Evolutionary conservation across 192 early-diverging fungal species (phyloP).

Genomic region (Ramicandelaber brevisporus): DNA sequence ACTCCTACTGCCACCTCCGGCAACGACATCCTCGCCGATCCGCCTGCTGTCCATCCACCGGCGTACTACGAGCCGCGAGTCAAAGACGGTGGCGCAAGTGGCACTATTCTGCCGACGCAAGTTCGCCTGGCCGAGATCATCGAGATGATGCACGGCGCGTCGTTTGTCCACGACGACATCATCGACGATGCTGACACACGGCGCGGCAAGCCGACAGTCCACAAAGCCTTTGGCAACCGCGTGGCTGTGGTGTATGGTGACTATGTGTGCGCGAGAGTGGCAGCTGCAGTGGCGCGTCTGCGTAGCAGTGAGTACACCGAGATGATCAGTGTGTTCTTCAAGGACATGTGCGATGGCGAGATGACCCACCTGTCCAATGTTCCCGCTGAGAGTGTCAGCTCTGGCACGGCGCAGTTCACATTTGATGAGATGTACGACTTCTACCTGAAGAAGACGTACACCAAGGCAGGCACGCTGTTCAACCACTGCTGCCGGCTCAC

Average conservation of each 20-base stretch:
- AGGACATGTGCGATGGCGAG: slow-evolving; percentile 87
- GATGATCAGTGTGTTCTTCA: slow-evolving; percentile 72
- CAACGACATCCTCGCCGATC: no score
- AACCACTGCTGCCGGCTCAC: slow-evolving; percentile 74
- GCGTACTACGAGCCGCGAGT: slow-evolving; percentile 13
- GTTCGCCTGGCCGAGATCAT: slow-evolving; percentile 85
- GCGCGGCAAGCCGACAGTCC: slow-evolving; percentile 46
- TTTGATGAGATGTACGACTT: slow-evolving; percentile 45
- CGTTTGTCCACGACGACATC: slow-evolving; percentile 85
- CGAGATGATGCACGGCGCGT: slow-evolving; percentile 95
- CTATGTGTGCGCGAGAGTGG: slow-evolving; percentile 77
- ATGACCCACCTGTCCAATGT: slow-evolving; percentile 83
- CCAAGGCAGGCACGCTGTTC: slow-evolving; percentile 89
- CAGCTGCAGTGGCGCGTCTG: slow-evolving; percentile 68
- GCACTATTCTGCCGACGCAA: slow-evolving; percentile 65
- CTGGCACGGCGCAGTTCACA: no score
- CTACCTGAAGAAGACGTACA: slow-evolving; percentile 85
- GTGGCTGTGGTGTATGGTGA: slow-evolving; percentile 90
- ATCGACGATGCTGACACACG: slow-evolving; percentile 54
- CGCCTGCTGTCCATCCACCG: no score
- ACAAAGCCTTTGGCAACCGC: slow-evolving; percentile 82
- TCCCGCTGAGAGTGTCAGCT: no score
- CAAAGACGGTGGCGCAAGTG: slow-evolving; percentile 5
- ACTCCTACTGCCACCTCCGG: no score
- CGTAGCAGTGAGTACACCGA: slow-evolving; percentile 81